Evolutionary conservation across 352 stramenopile species (phyloP).

Genomic region (Phytophthora foliorum): DNA sequence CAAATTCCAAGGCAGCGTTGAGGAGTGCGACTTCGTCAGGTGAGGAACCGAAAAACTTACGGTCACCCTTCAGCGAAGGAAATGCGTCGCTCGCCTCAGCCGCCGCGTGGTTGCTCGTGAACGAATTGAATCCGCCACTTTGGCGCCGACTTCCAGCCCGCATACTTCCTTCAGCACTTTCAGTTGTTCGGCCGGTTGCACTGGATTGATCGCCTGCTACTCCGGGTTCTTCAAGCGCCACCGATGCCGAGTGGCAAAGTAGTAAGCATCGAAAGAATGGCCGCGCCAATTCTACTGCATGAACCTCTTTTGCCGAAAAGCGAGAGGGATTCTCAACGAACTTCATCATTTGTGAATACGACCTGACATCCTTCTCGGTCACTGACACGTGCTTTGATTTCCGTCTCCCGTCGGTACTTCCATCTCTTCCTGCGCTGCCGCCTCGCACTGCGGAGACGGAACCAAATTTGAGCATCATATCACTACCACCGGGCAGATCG

Average conservation of each 20-base stretch:
- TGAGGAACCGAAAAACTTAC: conserved; percentile 81
- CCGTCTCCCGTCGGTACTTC: conserved; percentile 25
- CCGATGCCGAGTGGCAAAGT: conserved; percentile 83
- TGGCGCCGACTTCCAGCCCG: conserved; percentile 32
- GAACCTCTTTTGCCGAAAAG: conserved; percentile 59
- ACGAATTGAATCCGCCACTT: conserved; percentile 34
- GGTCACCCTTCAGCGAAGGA: conserved; percentile 43
- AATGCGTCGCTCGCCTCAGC: conserved; percentile 41
- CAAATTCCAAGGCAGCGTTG: conserved; percentile 82
- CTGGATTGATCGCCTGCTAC: conserved; percentile 14
- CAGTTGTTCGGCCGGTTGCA: conserved; percentile 12
- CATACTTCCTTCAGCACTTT: conserved; percentile 36
- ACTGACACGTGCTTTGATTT: conserved; percentile 56
- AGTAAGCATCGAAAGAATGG: conserved; percentile 87
- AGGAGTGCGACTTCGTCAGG: conserved; percentile 86
- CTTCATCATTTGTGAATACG: conserved; percentile 72
- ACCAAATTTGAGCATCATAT: conserved; percentile 38
- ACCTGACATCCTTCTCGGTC: conserved; percentile 75
- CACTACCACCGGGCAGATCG: conserved; percentile 21
- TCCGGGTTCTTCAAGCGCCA: conserved; percentile 57
- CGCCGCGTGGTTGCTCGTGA: conserved; percentile 31
- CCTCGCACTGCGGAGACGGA: conserved; percentile 6
- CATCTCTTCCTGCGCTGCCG: conserved; percentile 17
- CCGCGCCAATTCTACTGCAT: conserved; percentile 65
- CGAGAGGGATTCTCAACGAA: conserved; percentile 70